Evolutionary conservation across 495 filamentous ascomycete genomes (phyloP).

Genomic region (Wilcoxina mikolae): DNA sequence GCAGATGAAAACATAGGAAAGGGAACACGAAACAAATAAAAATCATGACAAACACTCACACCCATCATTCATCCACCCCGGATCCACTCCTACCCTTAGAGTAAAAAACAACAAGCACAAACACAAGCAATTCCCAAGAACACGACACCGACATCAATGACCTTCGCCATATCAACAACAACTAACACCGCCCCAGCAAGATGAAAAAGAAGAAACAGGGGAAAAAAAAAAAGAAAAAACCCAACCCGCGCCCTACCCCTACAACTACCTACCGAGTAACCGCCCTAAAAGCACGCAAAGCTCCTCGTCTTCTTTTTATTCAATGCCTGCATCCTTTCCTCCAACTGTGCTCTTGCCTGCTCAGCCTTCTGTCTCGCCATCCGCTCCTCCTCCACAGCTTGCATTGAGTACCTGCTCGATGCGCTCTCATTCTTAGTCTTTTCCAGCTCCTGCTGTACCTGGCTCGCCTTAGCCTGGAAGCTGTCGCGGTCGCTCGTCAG

Average conservation of each 20-base stretch:
- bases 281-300: conserved; percentile 79
- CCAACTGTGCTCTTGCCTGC: conserved; percentile 68
- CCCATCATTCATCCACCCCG: too few species aligned
- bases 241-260: background rate
- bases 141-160: too few species aligned
- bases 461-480: conserved; percentile 69
- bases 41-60: too few species aligned
- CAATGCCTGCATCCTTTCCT: conserved; percentile 87
- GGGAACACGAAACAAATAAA: too few species aligned
- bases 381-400: conserved; percentile 87
- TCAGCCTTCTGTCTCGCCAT: conserved; percentile 77
- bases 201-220: background rate
- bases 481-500: conserved; percentile 54
- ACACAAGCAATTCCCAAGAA: too few species aligned
- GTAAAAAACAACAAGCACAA: too few species aligned
- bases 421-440: conserved; percentile 45
- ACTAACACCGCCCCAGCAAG: background rate
- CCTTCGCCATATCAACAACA: too few species aligned
- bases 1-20: too few species aligned
- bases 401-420: conserved; percentile 65
- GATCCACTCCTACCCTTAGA: too few species aligned
- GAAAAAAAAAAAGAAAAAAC: background rate
- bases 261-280: background rate
- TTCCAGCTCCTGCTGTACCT: conserved; percentile 62
- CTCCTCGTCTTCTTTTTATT: conserved; percentile 89